Conservation (phyloP, 441 rosid species). For the Euphorbia corollata region DNA sequence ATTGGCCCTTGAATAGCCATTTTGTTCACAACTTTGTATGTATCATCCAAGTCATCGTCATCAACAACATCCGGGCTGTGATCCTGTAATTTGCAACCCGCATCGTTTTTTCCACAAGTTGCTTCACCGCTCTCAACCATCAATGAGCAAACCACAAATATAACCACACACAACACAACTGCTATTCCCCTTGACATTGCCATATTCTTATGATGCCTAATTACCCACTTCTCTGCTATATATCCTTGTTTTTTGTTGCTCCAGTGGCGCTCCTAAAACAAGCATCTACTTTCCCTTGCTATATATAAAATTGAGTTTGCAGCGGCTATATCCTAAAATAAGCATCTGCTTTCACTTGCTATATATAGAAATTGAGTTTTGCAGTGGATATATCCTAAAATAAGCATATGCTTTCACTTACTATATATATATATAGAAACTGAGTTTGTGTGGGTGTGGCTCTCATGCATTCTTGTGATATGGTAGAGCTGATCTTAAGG, state of each 20-base stretch:
- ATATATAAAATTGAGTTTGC: not conserved
- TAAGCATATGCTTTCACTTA: no score
- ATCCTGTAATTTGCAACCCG: not conserved
- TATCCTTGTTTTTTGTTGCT: no score
- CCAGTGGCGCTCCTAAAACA: no score
- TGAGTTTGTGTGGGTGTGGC: no score
- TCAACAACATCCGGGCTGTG: not conserved
- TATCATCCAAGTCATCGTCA: conserved; percentile 1
- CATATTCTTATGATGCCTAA: conserved; percentile 16
- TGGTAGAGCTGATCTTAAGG: no score
- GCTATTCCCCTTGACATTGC: conserved; percentile 20
- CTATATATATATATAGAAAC: no score
- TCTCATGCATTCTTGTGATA: no score
- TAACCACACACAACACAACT: conserved; percentile 12
- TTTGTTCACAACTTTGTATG: no score
- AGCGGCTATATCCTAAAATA: not conserved
- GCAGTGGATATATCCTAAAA: no score
- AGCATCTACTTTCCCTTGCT: no score
- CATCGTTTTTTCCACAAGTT: not conserved
- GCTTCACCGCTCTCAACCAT: not conserved
- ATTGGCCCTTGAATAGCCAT: no score
- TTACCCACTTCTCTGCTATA: no score
- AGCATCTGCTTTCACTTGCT: conserved; percentile 4
- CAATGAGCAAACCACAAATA: conserved; percentile 15
- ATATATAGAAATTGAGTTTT: conserved; percentile 8